phyloP scores from a whole-genome alignment of 495 filamentous ascomycete species.

The Parmelia sp. region DNA sequence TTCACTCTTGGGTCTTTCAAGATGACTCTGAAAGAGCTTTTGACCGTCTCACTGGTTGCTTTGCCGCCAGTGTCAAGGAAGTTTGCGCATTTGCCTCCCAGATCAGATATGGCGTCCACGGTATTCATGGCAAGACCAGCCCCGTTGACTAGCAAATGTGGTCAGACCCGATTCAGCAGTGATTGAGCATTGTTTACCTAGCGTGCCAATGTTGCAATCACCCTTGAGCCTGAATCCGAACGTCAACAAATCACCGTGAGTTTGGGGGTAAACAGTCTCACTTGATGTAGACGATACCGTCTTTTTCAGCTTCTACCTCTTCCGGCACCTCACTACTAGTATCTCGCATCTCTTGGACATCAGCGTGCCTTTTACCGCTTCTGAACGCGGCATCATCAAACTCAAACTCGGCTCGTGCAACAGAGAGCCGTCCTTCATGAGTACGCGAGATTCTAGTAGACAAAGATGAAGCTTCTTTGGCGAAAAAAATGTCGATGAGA shows the following conservation, averaged over 20 bases:
- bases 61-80: constrained; percentile 91
- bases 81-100: constrained; percentile 63
- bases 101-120: constrained; percentile 64
- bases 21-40: constrained; percentile 66
- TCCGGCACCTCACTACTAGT: constrained; percentile 30
- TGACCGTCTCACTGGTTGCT: constrained; percentile 78
- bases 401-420: constrained; percentile 50
- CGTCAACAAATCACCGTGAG: background rate
- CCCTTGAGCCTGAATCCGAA: constrained; percentile 35
- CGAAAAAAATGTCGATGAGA: constrained; percentile 55
- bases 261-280: constrained; percentile 25
- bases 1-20: constrained; percentile 64
- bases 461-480: constrained; percentile 61
- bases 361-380: constrained; percentile 56
- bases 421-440: constrained; percentile 37
- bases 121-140: constrained; percentile 93
- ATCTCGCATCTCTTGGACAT: constrained; percentile 55
- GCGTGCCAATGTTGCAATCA: constrained; percentile 57
- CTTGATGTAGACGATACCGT: constrained; percentile 71
- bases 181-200: constrained; percentile 36
- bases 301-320: constrained; percentile 60
- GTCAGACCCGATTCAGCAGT: constrained; percentile 1
- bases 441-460: constrained; percentile 43
- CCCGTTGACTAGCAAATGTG: constrained; percentile 58
- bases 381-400: constrained; percentile 78